phyloP scores from a whole-genome alignment of 495 filamentous ascomycete genomes.

The Penicillium arizonense region DNA sequence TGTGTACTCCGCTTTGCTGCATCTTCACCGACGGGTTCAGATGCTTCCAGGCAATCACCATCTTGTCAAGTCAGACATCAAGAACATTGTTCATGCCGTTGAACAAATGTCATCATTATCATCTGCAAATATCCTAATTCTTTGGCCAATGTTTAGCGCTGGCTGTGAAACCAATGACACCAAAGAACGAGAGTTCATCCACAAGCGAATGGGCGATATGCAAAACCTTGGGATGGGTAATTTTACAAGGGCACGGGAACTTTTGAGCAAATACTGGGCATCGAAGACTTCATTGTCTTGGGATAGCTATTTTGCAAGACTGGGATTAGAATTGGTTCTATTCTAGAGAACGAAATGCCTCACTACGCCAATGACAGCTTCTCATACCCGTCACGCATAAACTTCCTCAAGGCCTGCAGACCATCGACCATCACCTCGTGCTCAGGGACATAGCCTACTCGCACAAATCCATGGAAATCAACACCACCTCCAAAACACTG shows the following conservation, averaged over 20 bases:
- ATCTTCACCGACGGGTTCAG: slow-evolving; percentile 31
- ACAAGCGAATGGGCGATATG: slow-evolving; percentile 31
- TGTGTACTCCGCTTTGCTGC: slow-evolving; percentile 29
- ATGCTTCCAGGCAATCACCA: slow-evolving; percentile 17
- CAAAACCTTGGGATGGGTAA: slow-evolving; percentile 34
- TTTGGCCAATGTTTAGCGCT: slow-evolving; percentile 36
- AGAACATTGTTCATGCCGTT: slow-evolving; percentile 20
- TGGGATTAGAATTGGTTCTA: slow-evolving; percentile 27
- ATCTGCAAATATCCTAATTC: slow-evolving; percentile 28
- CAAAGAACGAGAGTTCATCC: slow-evolving; percentile 18
- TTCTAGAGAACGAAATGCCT: slow-evolving; percentile 15
- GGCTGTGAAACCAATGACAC: slow-evolving; percentile 31
- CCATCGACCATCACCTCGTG: slow-evolving; percentile 66
- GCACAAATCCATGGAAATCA: slow-evolving; percentile 74
- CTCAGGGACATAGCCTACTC: slow-evolving; percentile 72
- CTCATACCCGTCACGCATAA: slow-evolving; percentile 58
- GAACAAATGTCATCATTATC: slow-evolving; percentile 20
- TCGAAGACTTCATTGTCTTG: slow-evolving; percentile 20
- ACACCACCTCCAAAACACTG: slow-evolving; percentile 66
- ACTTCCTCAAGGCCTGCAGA: slow-evolving; percentile 57
- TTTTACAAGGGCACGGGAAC: slow-evolving; percentile 28
- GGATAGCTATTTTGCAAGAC: slow-evolving; percentile 23
- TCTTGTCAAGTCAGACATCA: slow-evolving; percentile 22
- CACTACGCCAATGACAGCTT: slow-evolving; percentile 12
- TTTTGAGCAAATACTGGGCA: slow-evolving; percentile 21